Evolutionary conservation across 192 early-diverging fungal genomes (phyloP), one percentile per base, ranked within the genome.

Genomic region (Linnemannia exigua): DNA sequence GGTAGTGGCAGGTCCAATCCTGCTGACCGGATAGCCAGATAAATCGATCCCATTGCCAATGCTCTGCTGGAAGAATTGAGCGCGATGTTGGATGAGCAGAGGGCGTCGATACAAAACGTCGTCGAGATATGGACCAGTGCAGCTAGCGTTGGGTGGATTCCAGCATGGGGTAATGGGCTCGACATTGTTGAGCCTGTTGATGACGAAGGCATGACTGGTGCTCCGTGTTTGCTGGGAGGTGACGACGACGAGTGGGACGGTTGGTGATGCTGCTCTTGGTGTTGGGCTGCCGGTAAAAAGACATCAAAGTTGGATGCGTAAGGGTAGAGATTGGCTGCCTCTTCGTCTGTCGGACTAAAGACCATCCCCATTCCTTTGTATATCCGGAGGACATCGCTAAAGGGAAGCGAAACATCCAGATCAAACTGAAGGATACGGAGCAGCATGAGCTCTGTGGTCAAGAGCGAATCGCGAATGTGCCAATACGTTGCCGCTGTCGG

Each of bases 361-460:
- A 91, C 87, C 50, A 88, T 83, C 15, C 87, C 89, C 88, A 90
- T 88, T 17, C 88, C 89, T 37, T 89, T 87, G 63, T 89, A 81
- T 79, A 90, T 87, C 80, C 90, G 89, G n/a, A 91, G 78, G 25
- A 88, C 88, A 74, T 82, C 90, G 6, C 87, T 87, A 72, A 91
- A 91, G 1, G 89, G 89, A 66, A 91, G 66, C 17, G 89, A 82
- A 0, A 90, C 87, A 74, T 91, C 91, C 61, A 91, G 66, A 77
- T 91, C 84, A 63, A 88, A 91, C 38, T 85, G 89, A 35, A 91
- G 75, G 48, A 90, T 88, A 22, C 91, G 82, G 22, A 90, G 86
- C 17, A 91, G 75, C 75, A 91, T 76, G 44, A 91, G 37, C 74
- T 91, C 91, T 25, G 88, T 88, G 3, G 89, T 91, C n/a, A 89